Percentiles rank a stretch among this genome's conserved stretches.
Evolutionary conservation across 768 basidiomycete species (phyloP).

Genomic region (Ramaria rubella): DNA sequence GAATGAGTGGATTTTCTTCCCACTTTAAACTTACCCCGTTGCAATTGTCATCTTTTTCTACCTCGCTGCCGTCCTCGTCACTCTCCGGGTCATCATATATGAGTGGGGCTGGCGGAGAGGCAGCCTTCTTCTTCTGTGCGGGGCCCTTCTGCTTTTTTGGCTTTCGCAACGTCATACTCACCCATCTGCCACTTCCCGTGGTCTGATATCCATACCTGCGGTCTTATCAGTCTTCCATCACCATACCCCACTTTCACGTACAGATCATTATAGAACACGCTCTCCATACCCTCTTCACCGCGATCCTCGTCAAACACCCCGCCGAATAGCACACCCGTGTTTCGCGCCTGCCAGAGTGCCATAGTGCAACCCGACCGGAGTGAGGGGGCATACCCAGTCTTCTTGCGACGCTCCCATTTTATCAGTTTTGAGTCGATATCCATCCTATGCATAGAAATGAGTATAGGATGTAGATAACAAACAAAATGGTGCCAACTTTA

Average conservation of each 20-base stretch:
- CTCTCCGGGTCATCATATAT: conserved; percentile 16
- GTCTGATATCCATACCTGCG: conserved; percentile 73
- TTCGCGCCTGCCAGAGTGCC: conserved; percentile 66
- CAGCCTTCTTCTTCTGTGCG: conserved; percentile 38
- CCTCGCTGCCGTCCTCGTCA: conserved; percentile 20
- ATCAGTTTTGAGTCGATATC: conserved; percentile 41
- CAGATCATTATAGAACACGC: conserved; percentile 85
- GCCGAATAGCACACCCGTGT: conserved; percentile 75
- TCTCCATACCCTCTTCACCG: conserved; percentile 77
- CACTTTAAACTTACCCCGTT: too few relatives aligned
- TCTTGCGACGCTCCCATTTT: conserved; percentile 86
- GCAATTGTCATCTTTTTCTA: conserved; percentile 8
- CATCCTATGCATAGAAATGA: conserved; percentile 20
- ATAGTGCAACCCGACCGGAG: conserved; percentile 81
- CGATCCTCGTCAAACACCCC: conserved; percentile 85
- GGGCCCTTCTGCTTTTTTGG: conserved; percentile 43
- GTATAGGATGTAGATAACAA: conserved; percentile 13
- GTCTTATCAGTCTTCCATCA: not conserved
- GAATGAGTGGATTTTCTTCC: too few relatives aligned
- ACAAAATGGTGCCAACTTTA: conserved; percentile 44
- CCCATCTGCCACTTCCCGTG: conserved; percentile 69
- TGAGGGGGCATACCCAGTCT: conserved; percentile 65
- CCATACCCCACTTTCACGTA: conserved; percentile 27
- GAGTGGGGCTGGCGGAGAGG: conserved; percentile 15
- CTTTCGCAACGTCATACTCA: conserved; percentile 60